phyloP scores from a whole-genome alignment of 2,329 filamentous ascomycete genomes.

The Fusarium nodosum region DNA sequence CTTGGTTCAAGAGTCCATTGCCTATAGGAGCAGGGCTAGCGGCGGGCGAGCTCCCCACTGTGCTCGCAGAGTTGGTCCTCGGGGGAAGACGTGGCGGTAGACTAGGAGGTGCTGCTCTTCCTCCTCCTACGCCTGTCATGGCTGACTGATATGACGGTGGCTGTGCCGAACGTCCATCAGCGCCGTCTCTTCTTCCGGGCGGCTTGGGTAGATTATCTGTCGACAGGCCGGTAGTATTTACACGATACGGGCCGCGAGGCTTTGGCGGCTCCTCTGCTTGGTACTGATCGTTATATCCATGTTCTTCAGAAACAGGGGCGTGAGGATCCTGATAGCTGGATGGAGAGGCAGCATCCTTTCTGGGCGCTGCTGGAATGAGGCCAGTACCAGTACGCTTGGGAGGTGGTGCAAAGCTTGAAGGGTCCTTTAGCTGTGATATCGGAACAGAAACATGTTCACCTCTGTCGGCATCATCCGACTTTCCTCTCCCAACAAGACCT shows the following conservation, averaged over 20 bases:
- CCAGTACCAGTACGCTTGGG: constrained; percentile 70
- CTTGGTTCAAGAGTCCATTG: constrained; percentile 62
- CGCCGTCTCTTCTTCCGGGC: constrained; percentile 67
- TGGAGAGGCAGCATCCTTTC: constrained; percentile 51
- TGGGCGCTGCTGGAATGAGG: constrained; percentile 47
- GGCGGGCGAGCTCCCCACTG: constrained; percentile 46
- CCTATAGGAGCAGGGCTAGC: constrained; percentile 42
- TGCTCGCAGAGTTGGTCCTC: constrained; percentile 56
- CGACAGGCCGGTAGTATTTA: constrained; percentile 77
- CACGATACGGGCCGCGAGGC: constrained; percentile 75
- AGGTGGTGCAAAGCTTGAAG: constrained; percentile 82
- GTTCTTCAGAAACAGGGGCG: constrained; percentile 33
- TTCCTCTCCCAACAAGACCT: constrained; percentile 60
- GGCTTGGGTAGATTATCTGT: constrained; percentile 79
- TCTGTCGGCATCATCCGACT: constrained; percentile 50
- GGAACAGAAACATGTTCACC: constrained; percentile 66
- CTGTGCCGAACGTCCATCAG: constrained; percentile 53
- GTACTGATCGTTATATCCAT: constrained; percentile 26
- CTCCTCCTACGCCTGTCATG: constrained; percentile 48
- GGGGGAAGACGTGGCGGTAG: constrained; percentile 77
- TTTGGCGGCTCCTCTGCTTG: constrained; percentile 53
- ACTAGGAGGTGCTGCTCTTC: constrained; percentile 62
- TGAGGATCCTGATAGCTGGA: constrained; percentile 55
- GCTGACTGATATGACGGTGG: constrained; percentile 52
- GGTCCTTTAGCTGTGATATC: constrained; percentile 79